A percentile compares a stretch with the other conserved stretches of the same genome.
phyloP scores from a whole-genome alignment of 148 eudicot species.

The Amaranthus hypochondriacus region DNA sequence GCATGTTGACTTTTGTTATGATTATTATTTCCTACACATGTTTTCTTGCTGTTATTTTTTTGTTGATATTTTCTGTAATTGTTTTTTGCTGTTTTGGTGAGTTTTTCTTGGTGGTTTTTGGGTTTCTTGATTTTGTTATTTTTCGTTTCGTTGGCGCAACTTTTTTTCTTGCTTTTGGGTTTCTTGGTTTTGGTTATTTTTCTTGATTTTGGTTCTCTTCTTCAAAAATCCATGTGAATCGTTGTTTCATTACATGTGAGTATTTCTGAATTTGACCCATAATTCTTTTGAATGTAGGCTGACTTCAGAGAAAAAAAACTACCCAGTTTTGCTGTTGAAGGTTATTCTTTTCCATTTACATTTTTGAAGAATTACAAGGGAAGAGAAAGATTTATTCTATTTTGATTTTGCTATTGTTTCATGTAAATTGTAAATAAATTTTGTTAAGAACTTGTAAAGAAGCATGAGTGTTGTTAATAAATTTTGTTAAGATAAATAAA shows the following conservation, averaged over 20 bases:
- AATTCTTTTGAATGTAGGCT: conserved; percentile 42
- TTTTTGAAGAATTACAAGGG: too few relatives aligned
- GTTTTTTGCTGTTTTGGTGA: background rate
- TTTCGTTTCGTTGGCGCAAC: background rate
- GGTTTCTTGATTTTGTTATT: background rate
- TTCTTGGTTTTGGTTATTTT: too few relatives aligned
- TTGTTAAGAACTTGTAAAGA: conserved; percentile 9
- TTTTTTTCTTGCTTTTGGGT: too few relatives aligned
- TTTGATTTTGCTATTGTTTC: background rate
- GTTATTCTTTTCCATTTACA: too few relatives aligned
- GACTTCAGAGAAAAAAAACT: conserved; percentile 32
- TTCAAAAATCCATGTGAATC: too few relatives aligned
- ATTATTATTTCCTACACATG: conserved; percentile 18
- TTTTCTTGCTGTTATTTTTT: conserved; percentile 3
- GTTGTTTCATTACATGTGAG: too few relatives aligned
- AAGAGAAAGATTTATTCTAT: background rate
- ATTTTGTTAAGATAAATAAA: too few relatives aligned
- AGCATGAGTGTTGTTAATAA: conserved; percentile 47
- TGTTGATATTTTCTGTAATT: background rate
- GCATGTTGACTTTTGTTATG: background rate
- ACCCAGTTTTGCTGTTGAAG: conserved; percentile 8
- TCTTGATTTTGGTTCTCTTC: too few relatives aligned
- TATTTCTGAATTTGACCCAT: background rate
- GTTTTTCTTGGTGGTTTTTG: background rate
- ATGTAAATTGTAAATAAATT: conserved; percentile 12